phyloP scores from a whole-genome alignment of 768 basidiomycete species.

The Auricularia auricula-judae region DNA sequence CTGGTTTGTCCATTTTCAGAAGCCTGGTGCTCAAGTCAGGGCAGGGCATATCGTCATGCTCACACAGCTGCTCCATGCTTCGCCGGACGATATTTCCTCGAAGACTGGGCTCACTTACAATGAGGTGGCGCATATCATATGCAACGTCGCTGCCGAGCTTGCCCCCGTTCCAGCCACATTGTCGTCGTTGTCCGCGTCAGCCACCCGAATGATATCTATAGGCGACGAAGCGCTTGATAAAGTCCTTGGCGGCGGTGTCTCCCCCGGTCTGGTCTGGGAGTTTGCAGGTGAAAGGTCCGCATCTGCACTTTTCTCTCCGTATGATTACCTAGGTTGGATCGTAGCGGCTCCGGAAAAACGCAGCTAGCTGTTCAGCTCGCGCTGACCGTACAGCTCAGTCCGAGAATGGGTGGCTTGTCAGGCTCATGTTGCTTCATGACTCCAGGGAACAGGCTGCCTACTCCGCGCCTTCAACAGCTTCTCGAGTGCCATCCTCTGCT shows the following conservation, averaged over 20 bases:
- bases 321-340: background rate
- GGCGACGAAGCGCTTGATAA: slow-evolving; percentile 63
- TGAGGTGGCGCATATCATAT: slow-evolving; percentile 41
- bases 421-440: slow-evolving; percentile 73
- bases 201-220: slow-evolving; percentile 48
- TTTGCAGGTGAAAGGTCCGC: slow-evolving; percentile 78
- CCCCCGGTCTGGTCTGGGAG: slow-evolving; percentile 77
- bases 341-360: slow-evolving; percentile 88
- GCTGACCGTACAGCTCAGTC: slow-evolving; percentile 64
- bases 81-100: slow-evolving; percentile 41
- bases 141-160: slow-evolving; percentile 35
- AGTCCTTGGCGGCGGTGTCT: slow-evolving; percentile 68
- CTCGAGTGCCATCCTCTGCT: slow-evolving; percentile 38
- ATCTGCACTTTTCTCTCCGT: background rate
- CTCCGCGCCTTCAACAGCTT: slow-evolving; percentile 58
- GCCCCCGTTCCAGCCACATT: slow-evolving; percentile 30
- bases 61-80: slow-evolving; percentile 38
- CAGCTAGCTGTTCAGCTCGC: slow-evolving; percentile 82
- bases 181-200: slow-evolving; percentile 24
- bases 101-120: slow-evolving; percentile 40
- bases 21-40: background rate
- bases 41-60: slow-evolving; percentile 39
- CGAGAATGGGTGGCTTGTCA: slow-evolving; percentile 39
- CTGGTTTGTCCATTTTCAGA: background rate
- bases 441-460: slow-evolving; percentile 58